Base-by-base conservation (phyloP, 2,329 filamentous ascomycete genomes). In the Diaporthe caulivora region DNA sequence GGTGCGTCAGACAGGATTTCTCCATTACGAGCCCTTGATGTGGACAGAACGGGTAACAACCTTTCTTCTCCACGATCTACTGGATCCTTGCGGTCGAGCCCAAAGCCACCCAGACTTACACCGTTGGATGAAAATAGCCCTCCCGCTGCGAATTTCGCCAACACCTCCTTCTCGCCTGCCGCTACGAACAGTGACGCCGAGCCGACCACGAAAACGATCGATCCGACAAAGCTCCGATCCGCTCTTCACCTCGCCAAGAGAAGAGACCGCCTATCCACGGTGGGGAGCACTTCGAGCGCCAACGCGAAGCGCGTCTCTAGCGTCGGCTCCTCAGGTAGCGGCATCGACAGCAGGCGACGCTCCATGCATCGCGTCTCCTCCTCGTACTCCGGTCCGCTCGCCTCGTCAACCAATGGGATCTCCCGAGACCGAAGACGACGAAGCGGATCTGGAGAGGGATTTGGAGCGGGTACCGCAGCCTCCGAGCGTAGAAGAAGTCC, bases 321-420 rank as follows among this genome's bases (percentile, higher is more conserved):
- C 0, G 79, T 86, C 68, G 83, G 86, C 17, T 83, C 83, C 10
- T 71, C 82, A 29, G 76, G 77, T 26, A 75, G 80, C 53, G 53
- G 71, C 42, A 49, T 68, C 71, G 73, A 75, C 42, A 72, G 80
- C 62, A 67, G 81, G 76, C 79, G 70, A 79, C 80, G 74, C 78
- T 81, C 76, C 47, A 78, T 81, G 75, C 82, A 82, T 68, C 75
- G 78, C 11, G 75, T 74, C 26, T 81, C 81, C 49, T 65, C 78
- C 17, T 81, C 81, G 75, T 83, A 87, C 79, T 81, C 85, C 34
- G 83, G 84, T 2, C 78, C 83, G 18, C 80, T 87, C 53, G 83
- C 88, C 9, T 89, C 87, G 77, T 84, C 81, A 76, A 83, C 87
- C 9, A 90, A 90, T 78, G 89, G 89, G 55, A 88, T 91, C 77